phyloP scores from a whole-genome alignment of 1,284 basidiomycete species.

The Microbotryum violaceum region DNA sequence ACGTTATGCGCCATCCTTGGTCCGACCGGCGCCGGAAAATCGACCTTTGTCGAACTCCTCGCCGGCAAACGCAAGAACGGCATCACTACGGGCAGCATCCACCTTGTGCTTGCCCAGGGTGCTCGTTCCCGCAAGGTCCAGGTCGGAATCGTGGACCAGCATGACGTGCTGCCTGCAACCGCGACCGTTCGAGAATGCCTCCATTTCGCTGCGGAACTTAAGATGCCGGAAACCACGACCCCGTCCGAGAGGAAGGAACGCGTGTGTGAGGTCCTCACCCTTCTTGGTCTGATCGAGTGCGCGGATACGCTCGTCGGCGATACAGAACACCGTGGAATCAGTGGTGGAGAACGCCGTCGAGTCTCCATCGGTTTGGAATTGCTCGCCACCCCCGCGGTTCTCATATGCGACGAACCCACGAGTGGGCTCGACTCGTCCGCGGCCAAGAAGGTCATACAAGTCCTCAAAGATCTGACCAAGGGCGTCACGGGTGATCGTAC shows the following conservation, averaged over 20 bases:
- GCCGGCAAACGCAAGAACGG: constrained; percentile 69
- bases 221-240: constrained; percentile 69
- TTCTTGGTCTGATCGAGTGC: constrained; percentile 64
- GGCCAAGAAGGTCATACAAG: constrained; percentile 65
- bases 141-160: constrained; percentile 75
- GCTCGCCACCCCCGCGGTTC: constrained; percentile 54
- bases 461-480: constrained; percentile 62
- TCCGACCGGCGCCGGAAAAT: constrained; percentile 51
- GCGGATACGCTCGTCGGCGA: constrained; percentile 67
- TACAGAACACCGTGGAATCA: constrained; percentile 54
- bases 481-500: constrained; percentile 41
- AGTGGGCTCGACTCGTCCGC: constrained; percentile 78
- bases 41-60: constrained; percentile 77
- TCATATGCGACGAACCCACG: constrained; percentile 60
- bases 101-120: constrained; percentile 45
- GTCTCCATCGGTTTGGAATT: constrained; percentile 60
- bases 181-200: constrained; percentile 67
- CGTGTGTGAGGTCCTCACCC: constrained; percentile 59
- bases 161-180: constrained; percentile 31
- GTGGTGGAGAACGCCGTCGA: constrained; percentile 56
- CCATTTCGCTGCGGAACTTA: constrained; percentile 70
- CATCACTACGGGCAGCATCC: constrained; percentile 56
- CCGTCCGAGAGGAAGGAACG: constrained; percentile 56
- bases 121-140: constrained; percentile 57
- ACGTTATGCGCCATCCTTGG: constrained; percentile 80